Evolutionary conservation across 1,139 yeast genomes (phyloP), one percentile per base, ranked within the genome.

Genomic region (Magnusiomyces sp.): DNA sequence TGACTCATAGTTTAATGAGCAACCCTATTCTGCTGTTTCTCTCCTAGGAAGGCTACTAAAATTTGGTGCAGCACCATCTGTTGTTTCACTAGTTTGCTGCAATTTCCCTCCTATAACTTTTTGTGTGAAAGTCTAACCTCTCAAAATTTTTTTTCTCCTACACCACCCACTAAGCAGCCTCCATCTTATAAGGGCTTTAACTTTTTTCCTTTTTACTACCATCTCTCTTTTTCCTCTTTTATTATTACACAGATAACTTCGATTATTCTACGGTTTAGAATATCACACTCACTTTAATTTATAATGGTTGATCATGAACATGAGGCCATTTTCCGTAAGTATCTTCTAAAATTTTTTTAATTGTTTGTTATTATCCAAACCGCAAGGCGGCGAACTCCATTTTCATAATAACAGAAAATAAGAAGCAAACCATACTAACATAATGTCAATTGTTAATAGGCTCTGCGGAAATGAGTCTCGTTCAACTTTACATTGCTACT

Each of bases 401-500:
- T 16, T 37, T 11, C n/a, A n/a, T 11, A n/a, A 6, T 9, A 37
- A 34, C 4, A 9, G 13, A 11, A 9, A 4, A 37, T 7, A 16
- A 17, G 11, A 2, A 9, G 5, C 31, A 40, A 14, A 34, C 16
- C 4, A 11, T 40, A 17, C 31, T 19, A 40, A 19, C 31, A 19
- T 7, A 16, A 14, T 11, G 10, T 40, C 16, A 17, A 32, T 16
- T 20, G 11, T 11, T 14, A 17, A 29, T 20, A 45, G 44, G 29
- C 31, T 86, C 97, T 53, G 97, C 97, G 70, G 94, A 90, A 55
- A 92, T 92, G 97, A 77, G 92, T 41, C 75, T 92, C 56, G 90
- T 90, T 40, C 97, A 92, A 71, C 77, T 92, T 63, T 92, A 86
- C 67, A 82, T 92, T 52, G 90, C 98, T 14, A 80, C 84, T 32